These are phyloP conservation scores for Barnettozyma populi DNA, from an alignment of 805 yeast species.

Conservation along the genomic window DNA sequence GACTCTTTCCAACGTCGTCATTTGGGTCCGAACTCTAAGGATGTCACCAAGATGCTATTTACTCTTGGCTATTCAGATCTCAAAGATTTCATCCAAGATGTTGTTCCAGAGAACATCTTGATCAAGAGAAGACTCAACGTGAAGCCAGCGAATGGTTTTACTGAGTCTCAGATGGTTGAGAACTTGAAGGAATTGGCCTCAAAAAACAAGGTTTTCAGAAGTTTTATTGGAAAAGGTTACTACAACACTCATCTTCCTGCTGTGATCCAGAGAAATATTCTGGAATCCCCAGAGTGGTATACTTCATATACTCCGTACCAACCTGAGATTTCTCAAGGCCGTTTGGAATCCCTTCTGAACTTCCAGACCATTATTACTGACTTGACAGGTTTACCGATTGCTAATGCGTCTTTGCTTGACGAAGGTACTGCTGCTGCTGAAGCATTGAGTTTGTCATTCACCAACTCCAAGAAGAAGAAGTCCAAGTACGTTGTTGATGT, in stretches of 20 bases:
- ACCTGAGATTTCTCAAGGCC: conserved; percentile 96
- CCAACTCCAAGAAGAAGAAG: conserved; percentile 62
- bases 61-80: conserved; percentile 62
- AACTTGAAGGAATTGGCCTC: conserved; percentile 64
- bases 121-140: conserved; percentile 62
- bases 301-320: conserved; percentile 98
- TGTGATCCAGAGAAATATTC: conserved; percentile 84
- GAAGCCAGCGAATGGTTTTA: conserved; percentile 64
- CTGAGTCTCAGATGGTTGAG: conserved; percentile 75
- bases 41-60: conserved; percentile 61
- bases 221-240: conserved; percentile 92
- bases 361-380: conserved; percentile 90
- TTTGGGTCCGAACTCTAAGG: conserved; percentile 68
- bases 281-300: conserved; percentile 97
- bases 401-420: conserved; percentile 91
- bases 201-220: conserved; percentile 66
- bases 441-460: conserved; percentile 83
- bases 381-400: conserved; percentile 88
- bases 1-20: conserved; percentile 92
- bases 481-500: conserved; percentile 64
- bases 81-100: conserved; percentile 62
- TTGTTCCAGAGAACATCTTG: conserved; percentile 74
- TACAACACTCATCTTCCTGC: conserved; percentile 87
- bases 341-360: conserved; percentile 83
- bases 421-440: conserved; percentile 98